A percentile compares a stretch with the other conserved stretches of the same genome.
phyloP scores from a whole-genome alignment of 805 yeast species.

The Maudiozyma pseudohumilis region DNA sequence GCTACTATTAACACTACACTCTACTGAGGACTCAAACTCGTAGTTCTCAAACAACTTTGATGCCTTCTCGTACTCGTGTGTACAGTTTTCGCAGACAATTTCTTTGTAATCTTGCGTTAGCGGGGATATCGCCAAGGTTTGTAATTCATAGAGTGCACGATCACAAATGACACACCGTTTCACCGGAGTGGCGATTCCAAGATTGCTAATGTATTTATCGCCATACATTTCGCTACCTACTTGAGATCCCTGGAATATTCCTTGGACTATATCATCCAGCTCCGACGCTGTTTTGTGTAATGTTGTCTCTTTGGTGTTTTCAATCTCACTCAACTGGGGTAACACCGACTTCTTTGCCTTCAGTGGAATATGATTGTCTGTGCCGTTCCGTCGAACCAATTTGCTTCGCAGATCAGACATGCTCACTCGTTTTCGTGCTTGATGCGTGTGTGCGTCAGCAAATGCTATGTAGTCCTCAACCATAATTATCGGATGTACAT shows the following conservation, averaged over 20 bases:
- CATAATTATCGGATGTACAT: slow-evolving; percentile 19
- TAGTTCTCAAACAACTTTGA: slow-evolving; percentile 32
- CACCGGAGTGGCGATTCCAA: slow-evolving; percentile 14
- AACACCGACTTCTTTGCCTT: slow-evolving; percentile 11
- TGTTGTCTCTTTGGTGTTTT: neutral
- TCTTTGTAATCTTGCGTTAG: slow-evolving; percentile 32
- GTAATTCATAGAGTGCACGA: slow-evolving; percentile 53
- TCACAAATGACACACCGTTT: slow-evolving; percentile 58
- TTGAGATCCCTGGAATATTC: slow-evolving; percentile 15
- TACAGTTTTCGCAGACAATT: slow-evolving; percentile 55
- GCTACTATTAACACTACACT: slow-evolving; percentile 8
- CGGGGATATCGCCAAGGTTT: neutral
- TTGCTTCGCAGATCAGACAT: slow-evolving; percentile 22
- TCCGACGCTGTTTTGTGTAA: no score
- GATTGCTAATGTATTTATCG: slow-evolving; percentile 17
- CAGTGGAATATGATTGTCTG: slow-evolving; percentile 20
- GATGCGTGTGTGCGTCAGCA: slow-evolving; percentile 4
- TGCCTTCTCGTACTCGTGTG: slow-evolving; percentile 45
- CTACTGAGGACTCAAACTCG: slow-evolving; percentile 30
- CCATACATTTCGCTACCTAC: slow-evolving; percentile 5
- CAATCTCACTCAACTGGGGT: no score
- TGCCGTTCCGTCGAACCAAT: slow-evolving; percentile 14
- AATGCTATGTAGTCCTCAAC: slow-evolving; percentile 25
- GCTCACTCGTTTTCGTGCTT: slow-evolving; percentile 17
- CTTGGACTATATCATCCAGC: slow-evolving; percentile 12